phyloP scores from a whole-genome alignment of 73 alveolate genomes.

The Urostyla sp. region DNA sequence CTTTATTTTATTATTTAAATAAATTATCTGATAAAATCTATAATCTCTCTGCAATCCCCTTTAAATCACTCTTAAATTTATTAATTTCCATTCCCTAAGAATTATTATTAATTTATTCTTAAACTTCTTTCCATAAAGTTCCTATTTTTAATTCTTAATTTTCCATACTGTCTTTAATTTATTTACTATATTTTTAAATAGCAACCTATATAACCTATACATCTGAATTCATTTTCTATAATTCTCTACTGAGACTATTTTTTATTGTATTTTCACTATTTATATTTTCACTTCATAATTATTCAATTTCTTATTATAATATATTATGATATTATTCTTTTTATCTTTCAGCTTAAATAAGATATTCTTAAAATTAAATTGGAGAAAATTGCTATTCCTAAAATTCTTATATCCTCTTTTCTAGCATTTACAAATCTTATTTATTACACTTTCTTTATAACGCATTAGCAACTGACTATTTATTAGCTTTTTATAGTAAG shows the following conservation, averaged over 20 bases:
- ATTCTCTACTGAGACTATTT: constrained; percentile 27
- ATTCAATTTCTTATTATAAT: not conserved
- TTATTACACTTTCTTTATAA: constrained; percentile 92
- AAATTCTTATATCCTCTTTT: constrained; percentile 1
- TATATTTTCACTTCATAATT: constrained; percentile 1
- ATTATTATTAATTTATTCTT: not conserved
- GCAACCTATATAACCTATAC: not conserved
- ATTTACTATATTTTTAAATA: not conserved
- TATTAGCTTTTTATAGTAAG: constrained; percentile 87
- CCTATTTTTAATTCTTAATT: not conserved
- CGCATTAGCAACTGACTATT: constrained; percentile 90
- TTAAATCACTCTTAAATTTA: constrained; percentile 1
- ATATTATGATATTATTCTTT: constrained; percentile 14
- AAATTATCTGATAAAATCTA: too few relatives aligned
- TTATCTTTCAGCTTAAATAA: constrained; percentile 6
- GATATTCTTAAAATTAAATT: constrained; percentile 13
- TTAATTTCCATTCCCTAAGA: not conserved
- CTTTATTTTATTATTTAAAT: too few relatives aligned
- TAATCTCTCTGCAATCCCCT: too few relatives aligned
- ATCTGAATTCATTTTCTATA: constrained; percentile 10
- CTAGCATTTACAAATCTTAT: constrained; percentile 64
- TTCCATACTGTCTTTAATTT: constrained; percentile 26
- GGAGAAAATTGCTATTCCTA: not conserved
- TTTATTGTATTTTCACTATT: constrained; percentile 14
- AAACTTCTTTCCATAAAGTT: constrained; percentile 1